These are phyloP conservation scores for Cucurbita maxima DNA, from an alignment of 306 rosid species.

Conservation along the genomic window DNA sequence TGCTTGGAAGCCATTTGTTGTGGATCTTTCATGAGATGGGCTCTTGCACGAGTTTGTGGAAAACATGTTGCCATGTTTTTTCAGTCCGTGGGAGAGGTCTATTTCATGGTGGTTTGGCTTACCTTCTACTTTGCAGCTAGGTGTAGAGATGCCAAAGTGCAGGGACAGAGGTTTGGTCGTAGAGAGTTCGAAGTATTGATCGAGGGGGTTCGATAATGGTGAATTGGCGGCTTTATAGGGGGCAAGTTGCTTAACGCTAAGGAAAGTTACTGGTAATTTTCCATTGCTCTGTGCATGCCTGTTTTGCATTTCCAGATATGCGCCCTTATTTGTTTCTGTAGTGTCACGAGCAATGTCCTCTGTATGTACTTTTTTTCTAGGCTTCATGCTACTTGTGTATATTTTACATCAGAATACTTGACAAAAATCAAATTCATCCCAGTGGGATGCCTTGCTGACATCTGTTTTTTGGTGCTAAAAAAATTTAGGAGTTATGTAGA, in stretches of 20 bases:
- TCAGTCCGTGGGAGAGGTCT: constrained; percentile 81
- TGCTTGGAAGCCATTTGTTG: constrained; percentile 66
- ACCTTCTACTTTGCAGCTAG: constrained; percentile 59
- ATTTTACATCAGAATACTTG: constrained; percentile 43
- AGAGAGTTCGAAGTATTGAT: constrained; percentile 60
- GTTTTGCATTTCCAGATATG: constrained; percentile 31
- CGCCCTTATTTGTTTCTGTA: constrained; percentile 32
- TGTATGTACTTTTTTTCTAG: constrained; percentile 39
- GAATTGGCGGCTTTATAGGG: constrained; percentile 15
- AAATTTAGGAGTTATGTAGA: not conserved
- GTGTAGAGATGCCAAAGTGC: constrained; percentile 55
- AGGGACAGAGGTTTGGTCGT: constrained; percentile 55
- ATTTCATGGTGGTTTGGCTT: constrained; percentile 88
- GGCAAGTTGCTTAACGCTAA: constrained; percentile 20
- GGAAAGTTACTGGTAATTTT: constrained; percentile 31
- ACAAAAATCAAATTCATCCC: constrained; percentile 30
- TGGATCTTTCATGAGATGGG: constrained; percentile 60
- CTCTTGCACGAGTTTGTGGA: constrained; percentile 33
- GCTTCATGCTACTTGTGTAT: constrained; percentile 55
- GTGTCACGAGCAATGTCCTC: constrained; percentile 32
- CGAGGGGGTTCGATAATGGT: constrained; percentile 53
- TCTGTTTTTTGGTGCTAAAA: not conserved
- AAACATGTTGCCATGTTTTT: constrained; percentile 47
- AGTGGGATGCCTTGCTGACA: constrained; percentile 1
- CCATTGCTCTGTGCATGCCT: constrained; percentile 28